A percentile compares a stretch with the other conserved stretches of the same genome.
These are phyloP conservation scores for Aspergillus quadricinctus DNA, from an alignment of 2,329 filamentous ascomycete species.

Conservation along the genomic window DNA sequence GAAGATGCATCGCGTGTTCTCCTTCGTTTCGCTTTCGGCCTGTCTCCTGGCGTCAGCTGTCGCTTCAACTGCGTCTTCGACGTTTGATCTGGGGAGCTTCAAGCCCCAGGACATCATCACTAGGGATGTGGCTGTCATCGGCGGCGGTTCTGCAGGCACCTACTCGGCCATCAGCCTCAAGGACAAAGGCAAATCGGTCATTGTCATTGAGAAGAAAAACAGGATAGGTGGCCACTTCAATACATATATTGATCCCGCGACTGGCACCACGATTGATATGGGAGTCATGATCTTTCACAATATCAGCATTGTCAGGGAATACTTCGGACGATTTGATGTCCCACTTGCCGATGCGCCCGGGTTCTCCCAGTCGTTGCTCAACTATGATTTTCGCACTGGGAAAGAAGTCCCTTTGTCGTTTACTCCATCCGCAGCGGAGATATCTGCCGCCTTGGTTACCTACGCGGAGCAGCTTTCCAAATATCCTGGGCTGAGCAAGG, in stretches of 20 bases:
- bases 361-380: neutral
- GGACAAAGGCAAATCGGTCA: constrained; percentile 3
- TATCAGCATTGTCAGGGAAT: neutral
- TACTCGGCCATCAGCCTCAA: constrained; percentile 2
- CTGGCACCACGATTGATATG: neutral
- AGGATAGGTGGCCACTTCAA: constrained; percentile 3
- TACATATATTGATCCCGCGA: constrained; percentile 2
- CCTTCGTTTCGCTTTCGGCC: neutral
- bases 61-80: neutral
- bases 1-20: neutral
- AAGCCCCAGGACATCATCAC: neutral
- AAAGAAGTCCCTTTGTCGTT: neutral
- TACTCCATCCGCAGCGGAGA: neutral
- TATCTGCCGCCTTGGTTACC: neutral
- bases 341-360: neutral
- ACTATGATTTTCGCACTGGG: neutral
- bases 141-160: constrained; percentile 1
- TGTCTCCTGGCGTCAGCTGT: neutral
- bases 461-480: neutral
- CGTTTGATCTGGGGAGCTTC: neutral
- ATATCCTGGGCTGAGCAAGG: constrained; percentile 22
- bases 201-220: constrained; percentile 5
- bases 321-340: constrained; percentile 2
- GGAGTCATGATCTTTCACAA: constrained; percentile 1
- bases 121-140: constrained; percentile 5